Evolutionary conservation across 1,284 basidiomycete genomes (phyloP).

Genomic region (Kwoniella shivajii): DNA sequence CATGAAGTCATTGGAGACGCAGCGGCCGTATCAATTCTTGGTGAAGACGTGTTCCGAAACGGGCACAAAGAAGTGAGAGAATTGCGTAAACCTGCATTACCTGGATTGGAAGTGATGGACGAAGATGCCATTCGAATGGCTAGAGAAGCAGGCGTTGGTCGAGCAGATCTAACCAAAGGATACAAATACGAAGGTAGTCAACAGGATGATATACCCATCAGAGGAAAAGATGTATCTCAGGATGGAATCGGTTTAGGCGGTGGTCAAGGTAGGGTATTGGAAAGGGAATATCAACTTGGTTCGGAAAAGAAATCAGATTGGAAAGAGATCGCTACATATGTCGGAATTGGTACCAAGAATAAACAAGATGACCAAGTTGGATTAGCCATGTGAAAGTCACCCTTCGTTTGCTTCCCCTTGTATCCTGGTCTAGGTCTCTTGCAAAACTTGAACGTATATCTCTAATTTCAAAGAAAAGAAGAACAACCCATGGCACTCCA

Average conservation of each 20-base stretch:
- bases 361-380: slow-evolving; percentile 1
- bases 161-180: too few relatives aligned
- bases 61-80: slow-evolving; percentile 32
- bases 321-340: slow-evolving; percentile 17
- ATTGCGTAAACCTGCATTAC: slow-evolving; percentile 21
- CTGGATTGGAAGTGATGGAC: slow-evolving; percentile 19
- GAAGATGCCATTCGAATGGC: slow-evolving; percentile 8
- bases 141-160: not conserved
- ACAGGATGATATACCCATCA: slow-evolving; percentile 1
- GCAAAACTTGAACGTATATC: too few relatives aligned
- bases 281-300: slow-evolving; percentile 22
- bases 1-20: slow-evolving; percentile 47
- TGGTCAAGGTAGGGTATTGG: slow-evolving; percentile 21
- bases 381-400: not conserved
- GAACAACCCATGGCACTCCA: not conserved
- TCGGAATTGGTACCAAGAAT: not conserved
- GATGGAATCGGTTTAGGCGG: slow-evolving; percentile 13
- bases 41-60: slow-evolving; percentile 35
- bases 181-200: not conserved
- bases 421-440: too few relatives aligned
- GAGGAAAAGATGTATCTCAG: slow-evolving; percentile 5
- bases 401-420: too few relatives aligned
- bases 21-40: slow-evolving; percentile 42
- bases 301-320: slow-evolving; percentile 15
- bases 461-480: not conserved